These are phyloP conservation scores for Sarcocystis neurona DNA, from an alignment of 169 alveolate species.

Conservation along the genomic window DNA sequence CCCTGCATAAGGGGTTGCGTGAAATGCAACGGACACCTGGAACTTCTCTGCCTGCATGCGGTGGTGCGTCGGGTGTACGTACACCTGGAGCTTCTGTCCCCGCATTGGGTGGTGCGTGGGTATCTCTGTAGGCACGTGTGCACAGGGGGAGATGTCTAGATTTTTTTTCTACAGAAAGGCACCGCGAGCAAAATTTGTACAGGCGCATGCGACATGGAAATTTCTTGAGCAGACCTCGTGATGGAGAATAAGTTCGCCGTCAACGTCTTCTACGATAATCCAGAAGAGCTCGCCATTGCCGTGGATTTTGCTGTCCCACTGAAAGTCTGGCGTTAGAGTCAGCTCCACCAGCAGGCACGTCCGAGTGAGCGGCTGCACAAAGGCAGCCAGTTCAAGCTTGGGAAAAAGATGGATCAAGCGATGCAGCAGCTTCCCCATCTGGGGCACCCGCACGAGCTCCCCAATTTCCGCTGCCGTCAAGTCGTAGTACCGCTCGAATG, in stretches of 20 bases:
- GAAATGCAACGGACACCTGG: no score
- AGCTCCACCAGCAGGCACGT: constrained; percentile 92
- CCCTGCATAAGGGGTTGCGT: no score
- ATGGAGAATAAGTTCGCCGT: constrained; percentile 94
- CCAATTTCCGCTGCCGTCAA: constrained; percentile 92
- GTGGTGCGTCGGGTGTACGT: no score
- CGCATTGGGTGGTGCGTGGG: no score
- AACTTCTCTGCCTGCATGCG: no score
- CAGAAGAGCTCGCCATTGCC: constrained; percentile 94
- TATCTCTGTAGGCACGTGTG: no score
- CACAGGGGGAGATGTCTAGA: no score
- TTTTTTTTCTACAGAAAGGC: no score
- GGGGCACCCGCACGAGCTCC: constrained; percentile 91
- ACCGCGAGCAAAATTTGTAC: no score
- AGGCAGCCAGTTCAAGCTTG: constrained; percentile 91
- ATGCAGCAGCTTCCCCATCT: constrained; percentile 87
- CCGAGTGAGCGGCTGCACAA: constrained; percentile 96
- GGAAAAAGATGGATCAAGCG: constrained; percentile 92
- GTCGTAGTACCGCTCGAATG: constrained; percentile 95
- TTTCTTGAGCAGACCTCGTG: constrained; percentile 87
- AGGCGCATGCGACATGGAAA: no score
- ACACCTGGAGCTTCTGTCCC: no score
- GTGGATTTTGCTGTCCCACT: constrained; percentile 93
- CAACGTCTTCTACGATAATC: constrained; percentile 96
- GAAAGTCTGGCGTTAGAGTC: constrained; percentile 92